phyloP scores from a whole-genome alignment of 140 eudicot genomes.

The Oenanthe javanica region DNA sequence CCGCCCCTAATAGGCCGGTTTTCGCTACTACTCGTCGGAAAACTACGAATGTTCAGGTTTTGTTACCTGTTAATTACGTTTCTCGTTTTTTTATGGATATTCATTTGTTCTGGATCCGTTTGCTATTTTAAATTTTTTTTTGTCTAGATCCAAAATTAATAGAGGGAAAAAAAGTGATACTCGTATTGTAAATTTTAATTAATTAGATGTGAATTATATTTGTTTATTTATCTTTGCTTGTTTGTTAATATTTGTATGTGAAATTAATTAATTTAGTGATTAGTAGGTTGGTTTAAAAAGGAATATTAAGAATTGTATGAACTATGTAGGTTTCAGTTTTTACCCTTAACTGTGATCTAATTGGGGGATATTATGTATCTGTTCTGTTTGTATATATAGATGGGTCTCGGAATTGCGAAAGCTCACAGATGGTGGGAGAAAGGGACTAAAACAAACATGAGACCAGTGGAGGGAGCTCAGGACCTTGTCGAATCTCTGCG shows the following conservation, averaged over 20 bases:
- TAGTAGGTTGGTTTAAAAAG: no score
- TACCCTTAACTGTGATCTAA: not conserved
- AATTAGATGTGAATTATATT: not conserved
- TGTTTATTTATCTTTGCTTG: not conserved
- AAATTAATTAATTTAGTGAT: no score
- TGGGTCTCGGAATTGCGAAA: conserved; percentile 55
- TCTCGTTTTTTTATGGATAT: not conserved
- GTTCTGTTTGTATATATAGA: conserved; percentile 18
- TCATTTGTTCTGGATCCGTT: not conserved
- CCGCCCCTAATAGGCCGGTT: not conserved
- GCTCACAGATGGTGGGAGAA: conserved; percentile 82
- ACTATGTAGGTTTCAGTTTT: no score
- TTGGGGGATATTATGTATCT: not conserved
- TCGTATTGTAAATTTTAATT: not conserved
- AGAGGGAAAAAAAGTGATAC: not conserved
- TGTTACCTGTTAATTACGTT: not conserved
- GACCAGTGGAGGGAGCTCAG: conserved; percentile 55
- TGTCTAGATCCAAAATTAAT: not conserved
- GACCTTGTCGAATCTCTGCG: conserved; percentile 62
- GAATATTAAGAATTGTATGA: no score
- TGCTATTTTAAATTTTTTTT: not conserved
- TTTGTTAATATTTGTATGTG: no score
- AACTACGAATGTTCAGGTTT: conserved; percentile 21
- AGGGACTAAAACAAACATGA: conserved; percentile 60
- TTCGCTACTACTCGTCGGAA: not conserved